Evolutionary conservation across 208 protist genomes (phyloP).

Genomic region (Leishmania gerbilli): DNA sequence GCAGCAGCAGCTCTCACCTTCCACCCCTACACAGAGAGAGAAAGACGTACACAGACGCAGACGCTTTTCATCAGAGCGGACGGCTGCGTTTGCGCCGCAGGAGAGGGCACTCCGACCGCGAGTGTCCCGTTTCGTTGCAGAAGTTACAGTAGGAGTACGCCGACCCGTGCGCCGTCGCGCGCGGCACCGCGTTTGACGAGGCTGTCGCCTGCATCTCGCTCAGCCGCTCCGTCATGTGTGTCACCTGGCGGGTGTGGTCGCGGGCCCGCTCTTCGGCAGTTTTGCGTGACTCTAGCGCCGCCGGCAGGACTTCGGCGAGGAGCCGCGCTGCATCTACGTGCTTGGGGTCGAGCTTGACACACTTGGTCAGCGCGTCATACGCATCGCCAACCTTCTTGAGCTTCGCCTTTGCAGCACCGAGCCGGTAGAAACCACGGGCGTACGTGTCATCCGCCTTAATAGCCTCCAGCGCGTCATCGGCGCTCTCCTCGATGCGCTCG

Average conservation of each 20-base stretch:
- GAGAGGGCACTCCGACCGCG: conserved; percentile 69
- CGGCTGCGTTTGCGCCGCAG: conserved; percentile 67
- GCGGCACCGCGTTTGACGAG: conserved; percentile 9
- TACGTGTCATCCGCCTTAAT: conserved; percentile 60
- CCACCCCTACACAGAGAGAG: not conserved
- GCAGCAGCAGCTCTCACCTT: not conserved
- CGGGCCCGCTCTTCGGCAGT: conserved; percentile 52
- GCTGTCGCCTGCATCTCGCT: conserved; percentile 26
- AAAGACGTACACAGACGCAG: not conserved
- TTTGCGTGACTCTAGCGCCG: conserved; percentile 41
- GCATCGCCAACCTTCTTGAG: conserved; percentile 50
- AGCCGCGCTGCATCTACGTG: conserved; percentile 56
- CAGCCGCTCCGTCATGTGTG: conserved; percentile 35
- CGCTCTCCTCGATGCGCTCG: conserved; percentile 49
- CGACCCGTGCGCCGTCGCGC: conserved; percentile 44
- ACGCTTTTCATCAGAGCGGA: conserved; percentile 1
- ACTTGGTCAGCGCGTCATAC: conserved; percentile 48
- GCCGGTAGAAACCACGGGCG: conserved; percentile 72
- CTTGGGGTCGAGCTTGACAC: conserved; percentile 53
- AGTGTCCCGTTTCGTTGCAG: conserved; percentile 83
- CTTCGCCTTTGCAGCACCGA: conserved; percentile 59
- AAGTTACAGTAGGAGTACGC: conserved; percentile 81
- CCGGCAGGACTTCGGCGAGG: conserved; percentile 43
- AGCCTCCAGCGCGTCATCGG: conserved; percentile 55
- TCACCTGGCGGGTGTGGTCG: conserved; percentile 32